These are phyloP conservation scores for Clonostachys solani DNA, from an alignment of 2,329 filamentous ascomycete species.

Conservation along the genomic window DNA sequence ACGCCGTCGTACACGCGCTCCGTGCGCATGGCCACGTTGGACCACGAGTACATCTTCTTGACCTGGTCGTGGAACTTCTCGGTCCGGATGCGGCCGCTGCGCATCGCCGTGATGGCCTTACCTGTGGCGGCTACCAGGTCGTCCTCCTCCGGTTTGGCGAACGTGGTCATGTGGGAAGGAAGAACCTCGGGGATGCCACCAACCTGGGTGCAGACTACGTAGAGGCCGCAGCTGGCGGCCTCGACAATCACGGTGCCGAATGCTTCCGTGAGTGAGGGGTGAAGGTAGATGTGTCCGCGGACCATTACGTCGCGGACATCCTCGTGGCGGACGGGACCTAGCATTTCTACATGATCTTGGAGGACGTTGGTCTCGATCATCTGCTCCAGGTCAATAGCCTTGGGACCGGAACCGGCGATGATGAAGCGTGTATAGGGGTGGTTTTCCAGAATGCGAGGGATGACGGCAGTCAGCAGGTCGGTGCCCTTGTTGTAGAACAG, in stretches of 20 bases:
- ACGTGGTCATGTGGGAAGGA: constrained; percentile 94
- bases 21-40: constrained; percentile 87
- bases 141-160: constrained; percentile 94
- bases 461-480: constrained; percentile 92
- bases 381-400: constrained; percentile 95
- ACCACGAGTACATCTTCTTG: constrained; percentile 98
- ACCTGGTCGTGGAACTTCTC: constrained; percentile 96
- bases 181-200: constrained; percentile 96
- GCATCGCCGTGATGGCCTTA: constrained; percentile 80
- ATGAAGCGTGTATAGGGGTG: constrained; percentile 95
- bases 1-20: constrained; percentile 96
- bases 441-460: constrained; percentile 83
- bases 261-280: constrained; percentile 91
- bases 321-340: constrained; percentile 90
- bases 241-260: constrained; percentile 98
- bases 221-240: constrained; percentile 90
- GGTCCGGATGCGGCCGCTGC: constrained; percentile 82
- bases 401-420: constrained; percentile 91
- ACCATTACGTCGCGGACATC: constrained; percentile 98
- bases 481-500: constrained; percentile 99
- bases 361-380: constrained; percentile 95
- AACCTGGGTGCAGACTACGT: constrained; percentile 94
- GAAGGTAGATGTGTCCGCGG: constrained; percentile 91
- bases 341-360: constrained; percentile 88
- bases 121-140: constrained; percentile 88